Evolutionary conservation across 2,329 filamentous ascomycete genomes (phyloP), one percentile per base, ranked within the genome.

Genomic region (Colletotrichum shisoi): DNA sequence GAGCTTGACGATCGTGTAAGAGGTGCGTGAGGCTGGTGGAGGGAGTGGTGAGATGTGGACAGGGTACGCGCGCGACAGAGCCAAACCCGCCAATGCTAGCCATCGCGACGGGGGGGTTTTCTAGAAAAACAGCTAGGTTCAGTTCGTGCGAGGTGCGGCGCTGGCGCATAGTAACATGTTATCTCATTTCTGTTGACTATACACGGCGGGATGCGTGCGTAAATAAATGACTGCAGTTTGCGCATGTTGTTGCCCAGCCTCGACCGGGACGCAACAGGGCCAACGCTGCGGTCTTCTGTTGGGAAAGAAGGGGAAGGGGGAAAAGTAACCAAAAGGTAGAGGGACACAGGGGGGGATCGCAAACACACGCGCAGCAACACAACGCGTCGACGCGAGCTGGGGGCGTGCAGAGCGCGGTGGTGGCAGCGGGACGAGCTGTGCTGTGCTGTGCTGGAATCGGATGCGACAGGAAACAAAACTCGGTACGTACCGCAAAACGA

Each of bases 401-500:
- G 12, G n/a, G n/a, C 31, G 31, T 9, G 7, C 40, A 57, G 63
- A 48, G 63, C 45, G 63, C 49, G 60, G 56, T 19, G 46, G 3
- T 37, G 27, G 17, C 40, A 19, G 37, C 15, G 27, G n/a, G 37
- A 52, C 7, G 24, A 21, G n/a, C 37, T 17, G 27, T 21, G 51
- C 49, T 17, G 27, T 21, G 51, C 49, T 45, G 34, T 19, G 31
- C 31, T 34, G 37, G 45, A 34, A 6, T 39, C 24, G 56, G 27
- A 57, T 53, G 63, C 31, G 62, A 57, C 57, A n/a, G 46, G 39
- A 62, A 67, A 68, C 56, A 67, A 60, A 46, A 51, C 1, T 68
- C 62, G 63, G 66, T 67, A 68, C 66, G 63, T 68, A 68, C 66
- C 57, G 51, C 44, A 44, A 17, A 24, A 63, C 40, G 46, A 31